Percentiles rank a stretch among this genome's conserved stretches.
Evolutionary conservation across 257 asterid species (phyloP).

Genomic region (Rauvolfia tetraphylla): DNA sequence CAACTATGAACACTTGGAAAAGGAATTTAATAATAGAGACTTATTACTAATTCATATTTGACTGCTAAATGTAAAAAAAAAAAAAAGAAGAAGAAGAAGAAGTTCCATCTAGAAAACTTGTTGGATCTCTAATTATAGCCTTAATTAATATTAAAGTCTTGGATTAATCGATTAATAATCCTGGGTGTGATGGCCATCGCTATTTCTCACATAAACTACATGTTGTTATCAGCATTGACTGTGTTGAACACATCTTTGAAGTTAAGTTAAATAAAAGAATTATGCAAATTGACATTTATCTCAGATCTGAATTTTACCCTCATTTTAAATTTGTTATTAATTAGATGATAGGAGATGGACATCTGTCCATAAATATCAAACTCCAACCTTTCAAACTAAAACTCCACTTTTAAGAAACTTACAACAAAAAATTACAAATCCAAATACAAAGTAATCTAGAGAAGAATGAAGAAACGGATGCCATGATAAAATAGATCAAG

Average conservation of each 20-base stretch:
- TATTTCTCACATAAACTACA: not conserved
- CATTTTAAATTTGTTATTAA: not conserved
- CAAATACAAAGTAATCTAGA: no score
- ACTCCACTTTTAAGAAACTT: no score
- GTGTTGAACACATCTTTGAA: conserved; percentile 1
- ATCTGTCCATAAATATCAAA: no score
- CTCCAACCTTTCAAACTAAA: no score
- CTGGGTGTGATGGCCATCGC: not conserved
- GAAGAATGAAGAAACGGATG: no score
- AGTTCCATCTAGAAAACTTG: not conserved
- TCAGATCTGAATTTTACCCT: not conserved
- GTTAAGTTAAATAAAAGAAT: not conserved
- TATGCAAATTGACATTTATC: not conserved
- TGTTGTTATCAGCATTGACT: conserved; percentile 11
- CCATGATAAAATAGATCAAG: no score
- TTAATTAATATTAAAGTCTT: not conserved
- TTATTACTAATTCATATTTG: not conserved
- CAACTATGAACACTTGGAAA: not conserved
- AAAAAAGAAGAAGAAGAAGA: not conserved
- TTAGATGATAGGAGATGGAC: no score
- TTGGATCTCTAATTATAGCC: not conserved
- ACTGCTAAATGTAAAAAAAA: not conserved
- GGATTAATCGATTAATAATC: not conserved
- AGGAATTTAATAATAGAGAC: not conserved
- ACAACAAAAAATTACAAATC: no score